Base-by-base conservation (phyloP, 1,284 basidiomycete species). In the Malassezia brasiliensis region DNA sequence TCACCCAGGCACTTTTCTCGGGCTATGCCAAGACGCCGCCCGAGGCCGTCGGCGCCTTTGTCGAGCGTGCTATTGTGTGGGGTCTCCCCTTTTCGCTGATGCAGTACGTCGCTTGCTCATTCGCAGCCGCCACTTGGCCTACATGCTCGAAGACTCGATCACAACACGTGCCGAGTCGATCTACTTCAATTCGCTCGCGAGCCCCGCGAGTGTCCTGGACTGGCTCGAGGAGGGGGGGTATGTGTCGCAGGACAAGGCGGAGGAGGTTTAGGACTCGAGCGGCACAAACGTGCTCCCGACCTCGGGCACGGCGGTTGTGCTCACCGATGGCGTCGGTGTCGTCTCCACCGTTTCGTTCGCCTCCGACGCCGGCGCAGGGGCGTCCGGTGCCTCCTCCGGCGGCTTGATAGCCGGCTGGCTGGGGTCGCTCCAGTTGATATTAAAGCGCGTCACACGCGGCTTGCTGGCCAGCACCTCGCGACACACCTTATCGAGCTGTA, bases 401-500 rank as follows among this genome's bases (percentile, higher is more conserved):
- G 48, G 53, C 40, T 36, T 36, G 38, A 45, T 50, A 15, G 48
- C n/a, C 39, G 47, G 31, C 20, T 25, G 20, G 20, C 35, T 25
- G 8, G 28, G 30, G 5, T 53, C 64, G 42, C 36, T 63, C 78
- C 78, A 78, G 48, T 74, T 73, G 64, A 78, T 78, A 57, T 77
- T 79, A 69, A 78, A 82, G 56, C 91, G 80, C 34, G 94, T 99
- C 37, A 99, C 93, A 51, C 93, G 81, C 37, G 91, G 90, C 75
- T 96, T 96, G 58, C 84, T 81, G 62, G 85, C 90, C 68, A 96
- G 84, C 0, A 81, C 80, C 72, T 93, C 89, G 65, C 93, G 81
- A 62, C 86, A 81, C 28, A 98, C 78, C 53, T 83, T 79, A 39
- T 63, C 60, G 31, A 72, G 47, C 53, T 72, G 65, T 35, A 71